Base-by-base conservation (phyloP, 2,329 filamentous ascomycete genomes). In the Sporothrix phasma region DNA sequence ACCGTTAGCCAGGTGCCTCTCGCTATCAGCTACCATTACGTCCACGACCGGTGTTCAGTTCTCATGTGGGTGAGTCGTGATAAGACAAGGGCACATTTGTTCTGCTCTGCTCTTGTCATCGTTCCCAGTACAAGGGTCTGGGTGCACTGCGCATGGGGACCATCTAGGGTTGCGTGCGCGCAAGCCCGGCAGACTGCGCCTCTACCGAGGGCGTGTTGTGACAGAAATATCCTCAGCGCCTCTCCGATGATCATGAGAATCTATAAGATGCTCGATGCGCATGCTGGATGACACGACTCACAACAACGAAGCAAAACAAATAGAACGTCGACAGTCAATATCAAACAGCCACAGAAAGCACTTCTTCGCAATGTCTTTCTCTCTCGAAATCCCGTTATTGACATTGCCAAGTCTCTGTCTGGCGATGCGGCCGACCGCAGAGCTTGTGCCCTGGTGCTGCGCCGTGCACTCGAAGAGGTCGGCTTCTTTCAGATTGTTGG, bases 401-500 rank as follows among this genome's bases (percentile, higher is more conserved):
- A 72, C 64, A 72, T 72, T 10, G 69, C 70, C 11, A 68, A 66
- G 26, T 72, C 71, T 43, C 51, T 71, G 45, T 17, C 46, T 15
- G 65, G 64, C 19, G 68, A 61, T 43, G 65, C 63, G 56, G 72
- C 70, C 1, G 70, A 69, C 17, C 49, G 49, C 24, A 56, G 45
- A 19, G 49, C 49, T 1, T 63, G 49, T 19, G 61, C 61, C 5
- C 19, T 46, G 10, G 61, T 46, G 29, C 49, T 63, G 49, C 64
- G 67, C 66, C 37, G 62, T 66, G 19, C 71, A 68, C 8, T 74
- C 7, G 46, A 62, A 34, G 46, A 62, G 15, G 60, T 62, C 15
- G 61, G 74, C 4, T 75, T 76, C 66, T 73, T 76, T 65, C 73
- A 75, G 65, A 71, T 76, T 8, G 66, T 70, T 7, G 73, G 73